Base-by-base conservation (phyloP, 495 filamentous ascomycete genomes). In the Ramalina intermedia region DNA sequence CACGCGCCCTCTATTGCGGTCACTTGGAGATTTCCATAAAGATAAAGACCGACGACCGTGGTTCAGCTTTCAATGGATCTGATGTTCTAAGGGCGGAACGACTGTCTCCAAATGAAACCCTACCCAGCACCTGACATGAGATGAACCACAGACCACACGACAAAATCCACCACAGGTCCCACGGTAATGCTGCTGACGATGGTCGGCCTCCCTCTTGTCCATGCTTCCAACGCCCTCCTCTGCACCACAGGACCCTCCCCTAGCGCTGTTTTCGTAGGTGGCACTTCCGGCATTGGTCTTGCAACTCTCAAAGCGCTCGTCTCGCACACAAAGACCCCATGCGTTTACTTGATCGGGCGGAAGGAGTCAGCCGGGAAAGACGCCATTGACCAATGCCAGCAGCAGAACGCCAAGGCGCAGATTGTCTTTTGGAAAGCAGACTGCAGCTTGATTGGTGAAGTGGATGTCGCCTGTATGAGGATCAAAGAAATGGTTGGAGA, bases 261-360 rank as follows among this genome's bases (percentile, higher is more conserved):
- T 26, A 51, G 45, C 24, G 67, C 60, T 26, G 53, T 70, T 38
- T 68, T 70, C 46, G 61, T 67, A 9, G 65, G 66, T 21, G 66
- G 52, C n/a, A 69, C 67, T 2, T 56, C 55, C 29, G 46, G 46
- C 37, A 49, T 49, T 27, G 46, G 46, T 35, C 16, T 41, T 23
- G 37, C 46, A 17, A 42, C 46, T 16, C 24, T 49, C 21, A 13
- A 21, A 12, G 33, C 46, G 4, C 35, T 49, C 36, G 36, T 42
- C n/a, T 21, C 37, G 1, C 24, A 49, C 46, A 49, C 46, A 5
- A 33, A 40, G 16, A 42, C 16, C 16, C 46, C 46, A 26, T 43
- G 5, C 37, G 23, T 49, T 16, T 41, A 42, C 39, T 6, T 49
- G 33, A 35, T 49, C 5, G 39, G 46, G 5, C 46, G 46, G 4